Evolutionary conservation across 768 basidiomycete genomes (phyloP).

Genomic region (Clavulina sp.): DNA sequence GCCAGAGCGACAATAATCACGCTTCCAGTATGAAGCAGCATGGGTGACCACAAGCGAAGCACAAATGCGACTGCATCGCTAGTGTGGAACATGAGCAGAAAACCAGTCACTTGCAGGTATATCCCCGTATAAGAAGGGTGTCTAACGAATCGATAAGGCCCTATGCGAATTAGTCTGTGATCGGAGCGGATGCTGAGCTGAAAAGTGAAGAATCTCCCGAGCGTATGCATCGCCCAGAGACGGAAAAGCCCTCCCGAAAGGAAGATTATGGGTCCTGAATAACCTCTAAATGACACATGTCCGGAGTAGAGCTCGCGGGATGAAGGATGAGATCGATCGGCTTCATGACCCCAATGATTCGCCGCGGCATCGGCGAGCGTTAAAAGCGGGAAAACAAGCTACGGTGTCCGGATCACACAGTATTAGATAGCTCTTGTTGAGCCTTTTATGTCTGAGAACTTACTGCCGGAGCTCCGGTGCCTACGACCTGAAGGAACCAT

Average conservation of each 20-base stretch:
- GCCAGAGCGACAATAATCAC: neutral
- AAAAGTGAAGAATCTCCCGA: neutral
- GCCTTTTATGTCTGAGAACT: too few species aligned
- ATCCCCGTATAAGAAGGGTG: neutral
- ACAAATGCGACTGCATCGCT: neutral
- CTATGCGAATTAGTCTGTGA: neutral
- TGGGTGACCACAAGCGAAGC: neutral
- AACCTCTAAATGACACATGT: too few species aligned
- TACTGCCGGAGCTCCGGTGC: too few species aligned
- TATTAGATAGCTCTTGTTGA: too few species aligned
- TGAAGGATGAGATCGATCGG: too few species aligned
- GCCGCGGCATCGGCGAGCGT: too few species aligned
- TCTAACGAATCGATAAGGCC: neutral
- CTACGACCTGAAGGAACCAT: too few species aligned
- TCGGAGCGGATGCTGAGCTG: neutral
- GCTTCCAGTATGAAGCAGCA: neutral
- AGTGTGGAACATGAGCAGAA: neutral
- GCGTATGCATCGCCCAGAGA: slow-evolving; percentile 2
- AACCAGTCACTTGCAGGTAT: neutral
- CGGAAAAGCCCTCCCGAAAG: neutral
- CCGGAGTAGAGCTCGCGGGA: too few species aligned
- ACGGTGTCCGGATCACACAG: too few species aligned
- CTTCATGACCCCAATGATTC: too few species aligned
- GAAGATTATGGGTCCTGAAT: too few species aligned
- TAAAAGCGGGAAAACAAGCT: too few species aligned